These are phyloP conservation scores for Monarda citriodora DNA, from an alignment of 305 asterid genomes.

Conservation along the genomic window DNA sequence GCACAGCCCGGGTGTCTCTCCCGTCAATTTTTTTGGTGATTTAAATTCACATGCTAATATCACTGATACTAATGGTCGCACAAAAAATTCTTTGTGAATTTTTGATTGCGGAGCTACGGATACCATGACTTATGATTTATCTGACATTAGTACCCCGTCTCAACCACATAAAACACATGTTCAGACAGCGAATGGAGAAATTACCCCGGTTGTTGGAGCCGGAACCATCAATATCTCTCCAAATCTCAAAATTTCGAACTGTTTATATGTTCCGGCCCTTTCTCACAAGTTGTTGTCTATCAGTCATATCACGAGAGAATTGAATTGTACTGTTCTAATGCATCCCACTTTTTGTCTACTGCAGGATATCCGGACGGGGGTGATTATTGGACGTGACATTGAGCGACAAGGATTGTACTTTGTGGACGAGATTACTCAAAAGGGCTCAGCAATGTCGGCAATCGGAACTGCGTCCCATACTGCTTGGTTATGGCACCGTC, in stretches of 20 bases:
- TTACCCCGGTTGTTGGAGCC: neutral
- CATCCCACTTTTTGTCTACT: neutral
- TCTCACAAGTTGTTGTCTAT: slow-evolving; percentile 6
- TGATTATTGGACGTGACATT: too few relatives aligned
- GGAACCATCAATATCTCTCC: neutral
- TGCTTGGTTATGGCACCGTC: slow-evolving; percentile 6
- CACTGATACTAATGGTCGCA: too few relatives aligned
- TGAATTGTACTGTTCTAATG: neutral
- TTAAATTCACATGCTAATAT: too few relatives aligned
- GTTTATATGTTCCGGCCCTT: neutral
- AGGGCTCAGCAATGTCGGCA: neutral
- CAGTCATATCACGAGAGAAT: neutral
- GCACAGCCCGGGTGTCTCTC: too few relatives aligned
- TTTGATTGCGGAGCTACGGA: slow-evolving; percentile 10
- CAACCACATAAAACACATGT: neutral
- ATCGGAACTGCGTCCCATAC: neutral
- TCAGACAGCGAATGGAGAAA: neutral
- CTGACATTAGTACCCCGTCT: neutral
- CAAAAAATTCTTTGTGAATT: too few relatives aligned
- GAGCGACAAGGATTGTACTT: neutral
- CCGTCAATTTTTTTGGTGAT: too few relatives aligned
- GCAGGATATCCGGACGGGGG: neutral
- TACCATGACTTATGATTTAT: neutral
- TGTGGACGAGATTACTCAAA: neutral
- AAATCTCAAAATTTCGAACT: neutral